Conservation (phyloP, 192 early-diverging fungal species). For the Coemansia sp. region DNA sequence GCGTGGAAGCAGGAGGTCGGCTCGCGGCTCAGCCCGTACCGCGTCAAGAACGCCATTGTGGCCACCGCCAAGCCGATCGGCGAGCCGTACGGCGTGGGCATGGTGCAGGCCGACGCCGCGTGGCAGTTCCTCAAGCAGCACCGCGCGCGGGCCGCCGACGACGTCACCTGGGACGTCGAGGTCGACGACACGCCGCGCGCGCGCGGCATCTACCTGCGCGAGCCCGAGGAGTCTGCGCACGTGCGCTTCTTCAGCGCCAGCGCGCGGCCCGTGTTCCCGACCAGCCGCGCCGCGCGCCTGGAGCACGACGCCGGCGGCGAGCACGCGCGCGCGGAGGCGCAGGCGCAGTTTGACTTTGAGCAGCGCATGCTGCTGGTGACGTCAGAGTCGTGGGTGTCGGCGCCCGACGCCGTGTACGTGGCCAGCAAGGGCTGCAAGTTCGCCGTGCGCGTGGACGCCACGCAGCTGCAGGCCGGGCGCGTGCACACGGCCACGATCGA, state of each 20-base stretch:
- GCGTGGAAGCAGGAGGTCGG: constrained; percentile 68
- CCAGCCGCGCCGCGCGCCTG: constrained; percentile 57
- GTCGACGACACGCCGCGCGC: constrained; percentile 6
- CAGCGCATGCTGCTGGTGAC: constrained; percentile 68
- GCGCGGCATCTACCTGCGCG: constrained; percentile 85
- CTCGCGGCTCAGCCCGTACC: constrained; percentile 73
- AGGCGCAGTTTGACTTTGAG: constrained; percentile 74
- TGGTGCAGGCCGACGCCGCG: constrained; percentile 85
- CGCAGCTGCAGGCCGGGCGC: constrained; percentile 67
- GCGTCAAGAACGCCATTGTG: constrained; percentile 75
- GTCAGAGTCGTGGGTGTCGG: constrained; percentile 72
- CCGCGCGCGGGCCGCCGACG: constrained; percentile 57
- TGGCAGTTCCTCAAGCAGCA: constrained; percentile 75
- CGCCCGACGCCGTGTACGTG: constrained; percentile 72
- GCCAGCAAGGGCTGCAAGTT: constrained; percentile 66
- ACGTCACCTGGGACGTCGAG: constrained; percentile 64
- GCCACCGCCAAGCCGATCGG: constrained; percentile 74
- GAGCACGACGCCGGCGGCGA: constrained; percentile 61
- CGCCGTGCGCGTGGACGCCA: constrained; percentile 75
- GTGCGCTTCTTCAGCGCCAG: constrained; percentile 56
- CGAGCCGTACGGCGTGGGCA: constrained; percentile 68
- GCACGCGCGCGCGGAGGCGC: constrained; percentile 55
- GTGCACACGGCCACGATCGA: constrained; percentile 76
- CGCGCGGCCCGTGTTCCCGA: constrained; percentile 30
- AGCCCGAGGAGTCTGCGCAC: constrained; percentile 66